Base-by-base conservation (phyloP, 169 alveolate genomes). In the Toxoplasma gondii region DNA sequence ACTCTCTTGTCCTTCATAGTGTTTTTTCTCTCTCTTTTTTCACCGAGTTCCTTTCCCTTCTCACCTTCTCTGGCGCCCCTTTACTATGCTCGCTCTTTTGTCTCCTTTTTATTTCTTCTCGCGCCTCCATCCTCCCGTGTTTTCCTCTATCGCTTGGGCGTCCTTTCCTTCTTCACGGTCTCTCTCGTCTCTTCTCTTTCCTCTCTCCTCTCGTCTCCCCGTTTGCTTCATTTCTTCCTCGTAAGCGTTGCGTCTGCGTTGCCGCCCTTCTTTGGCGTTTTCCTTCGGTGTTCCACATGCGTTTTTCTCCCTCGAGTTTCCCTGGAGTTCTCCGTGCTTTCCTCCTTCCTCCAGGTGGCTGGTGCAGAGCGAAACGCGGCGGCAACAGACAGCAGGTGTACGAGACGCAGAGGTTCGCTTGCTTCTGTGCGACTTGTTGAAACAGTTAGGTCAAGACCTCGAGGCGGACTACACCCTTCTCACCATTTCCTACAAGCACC, bases 341-440 rank as follows among this genome's bases (percentile, higher is more conserved):
- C 22, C 34, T 31, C n/a, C 22, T 31, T 64, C 74, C 19, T 5
- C 38, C 90, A 82, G 90, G 34, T 82, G 90, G 90, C 64, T 82
- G 12, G 64, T 67, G 10, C 53, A 49, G 54, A 82, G 90, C 67
- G 90, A 38, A 67, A 36, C 67, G 12, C 44, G 38, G 5, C 17
- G 90, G 67, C 90, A 82, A 36, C 67, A 82, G 53, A 82, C 90
- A 1, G 92, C 94, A 2, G 94, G 94, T 29, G 74, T 92, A 16
- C 38, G 91, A 12, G 94, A 92, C 74, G 94, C 94, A 41, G 94
- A 92, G 17, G 91, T 81, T 12, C 91, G 94, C 16, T 44, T 92
- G 84, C 84, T 69, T 12, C 88, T 69, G 31, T 82, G 92, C 70
- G 92, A 81, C 84, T 36, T 92, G 2, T 53, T 80, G 49, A 45